These are phyloP conservation scores for Pseudevernia furfuracea DNA, from an alignment of 495 filamentous ascomycete species.

Conservation along the genomic window DNA sequence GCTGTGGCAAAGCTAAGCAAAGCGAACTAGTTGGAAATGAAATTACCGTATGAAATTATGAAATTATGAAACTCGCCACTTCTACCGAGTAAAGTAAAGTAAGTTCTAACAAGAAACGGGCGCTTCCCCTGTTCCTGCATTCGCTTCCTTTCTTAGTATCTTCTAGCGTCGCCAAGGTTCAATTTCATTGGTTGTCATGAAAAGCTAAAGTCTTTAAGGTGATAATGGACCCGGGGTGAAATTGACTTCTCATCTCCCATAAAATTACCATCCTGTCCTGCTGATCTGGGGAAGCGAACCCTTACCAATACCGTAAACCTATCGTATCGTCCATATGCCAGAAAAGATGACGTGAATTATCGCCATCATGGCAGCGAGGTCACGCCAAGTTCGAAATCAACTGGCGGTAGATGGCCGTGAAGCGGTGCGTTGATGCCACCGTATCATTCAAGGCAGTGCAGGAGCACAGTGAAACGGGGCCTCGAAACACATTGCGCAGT, in stretches of 20 bases:
- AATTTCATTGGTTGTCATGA: neutral
- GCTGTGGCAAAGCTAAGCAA: neutral
- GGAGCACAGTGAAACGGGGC: neutral
- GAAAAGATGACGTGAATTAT: constrained; percentile 5
- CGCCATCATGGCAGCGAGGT: neutral
- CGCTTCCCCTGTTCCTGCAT: constrained; percentile 7
- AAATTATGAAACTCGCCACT: no score
- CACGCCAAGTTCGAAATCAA: no score
- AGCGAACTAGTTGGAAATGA: neutral
- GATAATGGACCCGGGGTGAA: neutral
- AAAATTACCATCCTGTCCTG: neutral
- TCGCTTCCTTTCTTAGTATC: neutral
- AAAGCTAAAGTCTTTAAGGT: neutral
- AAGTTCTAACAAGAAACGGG: no score
- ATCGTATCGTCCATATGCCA: no score
- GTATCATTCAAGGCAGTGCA: neutral
- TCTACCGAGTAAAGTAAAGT: no score
- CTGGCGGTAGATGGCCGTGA: neutral
- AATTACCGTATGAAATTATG: no score
- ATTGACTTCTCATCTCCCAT: constrained; percentile 4
- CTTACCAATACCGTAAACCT: no score
- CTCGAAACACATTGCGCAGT: neutral
- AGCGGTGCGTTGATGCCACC: neutral
- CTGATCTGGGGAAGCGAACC: constrained; percentile 7
- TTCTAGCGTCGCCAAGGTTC: neutral